Base-by-base conservation (phyloP, 176 grass and related monocot species). In the Chloris gayana region DNA sequence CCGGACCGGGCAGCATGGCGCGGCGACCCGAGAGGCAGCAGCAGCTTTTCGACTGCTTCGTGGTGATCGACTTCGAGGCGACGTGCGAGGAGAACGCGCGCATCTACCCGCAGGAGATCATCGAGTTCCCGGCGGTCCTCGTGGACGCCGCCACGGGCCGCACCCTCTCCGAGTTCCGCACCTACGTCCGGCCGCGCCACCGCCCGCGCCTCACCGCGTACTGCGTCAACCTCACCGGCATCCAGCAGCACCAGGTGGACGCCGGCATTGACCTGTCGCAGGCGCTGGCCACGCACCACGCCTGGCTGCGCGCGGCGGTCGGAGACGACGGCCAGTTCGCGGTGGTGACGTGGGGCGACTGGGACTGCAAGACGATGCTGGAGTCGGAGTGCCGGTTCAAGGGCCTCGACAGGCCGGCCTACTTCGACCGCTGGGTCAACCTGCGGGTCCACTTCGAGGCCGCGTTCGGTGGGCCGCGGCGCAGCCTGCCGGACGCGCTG, bases 1-100 rank as follows among this genome's bases (percentile, higher is more conserved):
- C 42, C 1, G 11, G 42, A 12, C 1, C 46, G 2, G 21, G 8
- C 53, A 22, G 9, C 13, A 9, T 7, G 11, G 84, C n/a, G n/a
- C n/a, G n/a, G n/a, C n/a, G n/a, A n/a, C n/a, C n/a, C n/a, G n/a
- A n/a, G n/a, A n/a, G n/a, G n/a, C n/a, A 87, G 24, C 46, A 14
- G 46, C 35, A 37, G 35, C 35, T 37, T 37, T 93, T 93, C 31
- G 87, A 89, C 22, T 75, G 82, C 70, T 93, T 89, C 64, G 87
- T 93, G 9, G 90, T 93, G 11, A 77, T 93, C n/a, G 90, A 93
- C 32, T 93, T 93, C 67, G 90, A 93, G 35, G 90, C 90, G n/a
- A 93, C 90, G 6, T 93, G 90, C 33, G 87, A 89, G 63, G 78
- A 77, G 58, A 83, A 81, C 80, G 2, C 1, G 2, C 46, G 14